phyloP scores from a whole-genome alignment of 805 yeast species.

The Scheffersomyces stipitis region DNA sequence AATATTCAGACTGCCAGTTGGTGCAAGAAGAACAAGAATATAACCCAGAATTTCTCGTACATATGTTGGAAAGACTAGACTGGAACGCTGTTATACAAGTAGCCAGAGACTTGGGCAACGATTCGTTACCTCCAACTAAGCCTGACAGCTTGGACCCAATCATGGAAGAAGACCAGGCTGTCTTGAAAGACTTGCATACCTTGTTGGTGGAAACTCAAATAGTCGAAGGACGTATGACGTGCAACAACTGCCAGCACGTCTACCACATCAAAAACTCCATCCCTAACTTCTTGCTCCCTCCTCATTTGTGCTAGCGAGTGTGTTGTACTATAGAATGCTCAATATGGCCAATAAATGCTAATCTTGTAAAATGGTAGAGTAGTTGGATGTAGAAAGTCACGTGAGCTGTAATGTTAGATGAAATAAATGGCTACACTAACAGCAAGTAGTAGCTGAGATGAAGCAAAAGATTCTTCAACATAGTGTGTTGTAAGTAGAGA shows the following conservation, averaged over 20 bases:
- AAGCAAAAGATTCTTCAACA: no score
- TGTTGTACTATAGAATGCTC: background rate
- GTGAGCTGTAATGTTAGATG: no score
- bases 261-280: constrained; percentile 90
- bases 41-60: constrained; percentile 74
- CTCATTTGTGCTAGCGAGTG: constrained; percentile 64
- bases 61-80: constrained; percentile 77
- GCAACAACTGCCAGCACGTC: constrained; percentile 81
- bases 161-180: constrained; percentile 49
- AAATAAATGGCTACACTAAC: no score
- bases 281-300: constrained; percentile 92
- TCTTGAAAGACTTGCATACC: constrained; percentile 74
- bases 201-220: constrained; percentile 84
- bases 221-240: constrained; percentile 83
- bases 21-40: constrained; percentile 78
- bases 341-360: no score
- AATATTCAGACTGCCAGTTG: constrained; percentile 64
- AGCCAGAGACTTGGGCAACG: constrained; percentile 60
- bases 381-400: no score
- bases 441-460: no score
- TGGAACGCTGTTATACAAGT: constrained; percentile 85
- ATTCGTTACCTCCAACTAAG: constrained; percentile 39
- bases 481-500: no score
- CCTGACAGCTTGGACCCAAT: constrained; percentile 59
- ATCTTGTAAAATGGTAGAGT: no score